Base-by-base conservation (phyloP, 352 stramenopile species). In the Phytophthora boehmeriae region DNA sequence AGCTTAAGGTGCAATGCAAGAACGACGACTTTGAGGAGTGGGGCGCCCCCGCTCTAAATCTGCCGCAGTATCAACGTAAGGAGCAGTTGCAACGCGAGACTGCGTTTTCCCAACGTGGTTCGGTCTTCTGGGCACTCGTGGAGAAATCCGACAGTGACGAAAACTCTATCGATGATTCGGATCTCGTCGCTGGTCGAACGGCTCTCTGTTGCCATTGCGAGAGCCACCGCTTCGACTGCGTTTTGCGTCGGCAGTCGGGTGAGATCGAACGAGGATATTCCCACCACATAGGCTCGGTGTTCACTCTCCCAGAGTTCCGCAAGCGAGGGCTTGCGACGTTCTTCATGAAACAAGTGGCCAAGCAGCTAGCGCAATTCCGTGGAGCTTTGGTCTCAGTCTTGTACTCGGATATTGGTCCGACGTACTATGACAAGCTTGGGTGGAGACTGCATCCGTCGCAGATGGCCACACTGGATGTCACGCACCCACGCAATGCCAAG, bases 41-140 rank as follows among this genome's bases (percentile, higher is more conserved):
- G 77, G 76, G 73, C 0, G 59, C 55, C 0, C 76, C 76, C 5
- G 38, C 38, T 39, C 56, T 79, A 20, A 39, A 68, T 41, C 27
- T 77, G 35, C 44, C 49, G 45, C 73, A 81, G 61, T 89, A 88
- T 46, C 75, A 82, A 38, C 30, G 50, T 25, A 84, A 86, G 50
- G 80, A 87, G 48, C 50, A 61, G 50, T 41, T 75, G 22, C 75
- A 88, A 68, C 80, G 80, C 17, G 54, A 56, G 27, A 88, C 77
- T 8, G 41, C 66, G 27, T 84, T 88, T 61, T 83, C 82, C 22
- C 46, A 75, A 46, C 59, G 66, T 35, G 72, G 78, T 1, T 84
- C 79, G n/a, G 77, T 87, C 43, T 88, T 86, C 70, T 91, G 78
- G 76, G 82, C 76, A 9, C 68, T 91, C 2, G 78, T 91, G 13